Evolutionary conservation across 495 filamentous ascomycete genomes (phyloP), one percentile per base, ranked within the genome.

Genomic region (Xylaria telfairii): DNA sequence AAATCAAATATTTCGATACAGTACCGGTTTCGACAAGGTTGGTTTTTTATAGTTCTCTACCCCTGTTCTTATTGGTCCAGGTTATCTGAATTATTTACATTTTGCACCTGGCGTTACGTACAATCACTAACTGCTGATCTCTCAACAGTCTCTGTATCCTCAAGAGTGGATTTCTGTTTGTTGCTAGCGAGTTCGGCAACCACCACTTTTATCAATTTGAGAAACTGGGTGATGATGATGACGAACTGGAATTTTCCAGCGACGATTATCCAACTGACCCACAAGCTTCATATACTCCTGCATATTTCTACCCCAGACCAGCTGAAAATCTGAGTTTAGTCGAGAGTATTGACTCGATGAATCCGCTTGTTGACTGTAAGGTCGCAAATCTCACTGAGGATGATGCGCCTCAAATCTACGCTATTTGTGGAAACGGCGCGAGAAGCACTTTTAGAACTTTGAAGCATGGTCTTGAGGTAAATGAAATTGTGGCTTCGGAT

Each of bases 1-100:
- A 93, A 78, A 95, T 99, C 82, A 97, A 97, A 79, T 98, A 98
- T 76, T 99, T 98, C 72, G 96, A 98, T 72, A 98, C 96, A 0
- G 93, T 98, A 9, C 96, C 96, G 0, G 83, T 96, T 47, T 94
- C 95, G 0, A 88, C 93, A 0, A 66, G 64, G 64, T 66, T 3
- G 54, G 47, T 66, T 21, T 37, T 8, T 26, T 30, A 32, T 24
- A 8, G 2, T 28, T 8, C 24, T 30, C n/a, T 24, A 3, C 41
- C 8, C 6, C 24, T 46, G 5, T n/a, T 26, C 39, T 30, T n/a
- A 19, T 28, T 42, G 37, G 24, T 17, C 7, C 26, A n/a, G 10
- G 7, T 13, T 19, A n/a, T 62, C 28, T 3, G 13, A 4, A 13
- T n/a, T 32, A 21, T 42, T 39, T 8, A 39, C 13, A 24, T 37